A percentile compares a stretch with the other conserved stretches of the same genome.
Evolutionary conservation across 2,329 filamentous ascomycete species (phyloP).

Genomic region (Colletotrichum noveboracense): DNA sequence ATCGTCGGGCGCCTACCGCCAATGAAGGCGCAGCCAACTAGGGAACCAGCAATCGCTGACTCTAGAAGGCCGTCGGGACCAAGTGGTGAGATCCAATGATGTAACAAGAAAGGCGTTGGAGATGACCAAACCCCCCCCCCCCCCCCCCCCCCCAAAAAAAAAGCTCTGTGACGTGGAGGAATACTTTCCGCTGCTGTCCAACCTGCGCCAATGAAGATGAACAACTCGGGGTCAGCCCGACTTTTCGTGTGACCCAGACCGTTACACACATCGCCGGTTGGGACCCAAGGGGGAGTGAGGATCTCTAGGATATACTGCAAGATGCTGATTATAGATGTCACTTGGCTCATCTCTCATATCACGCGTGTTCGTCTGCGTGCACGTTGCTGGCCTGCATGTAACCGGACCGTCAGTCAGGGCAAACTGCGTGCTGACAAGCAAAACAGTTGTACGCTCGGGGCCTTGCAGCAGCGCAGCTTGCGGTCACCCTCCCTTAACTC

Average conservation of each 20-base stretch:
- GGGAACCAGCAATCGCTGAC: not conserved
- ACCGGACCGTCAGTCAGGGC: not conserved
- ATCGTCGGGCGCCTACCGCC: not conserved
- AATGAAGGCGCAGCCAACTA: not conserved
- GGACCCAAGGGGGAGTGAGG: not conserved
- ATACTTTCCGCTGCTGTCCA: not conserved
- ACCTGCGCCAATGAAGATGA: not conserved
- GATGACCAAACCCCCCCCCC: not conserved
- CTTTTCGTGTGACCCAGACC: not conserved
- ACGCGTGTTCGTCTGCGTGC: not conserved
- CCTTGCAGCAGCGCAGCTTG: slow-evolving; percentile 19
- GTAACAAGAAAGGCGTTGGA: not conserved
- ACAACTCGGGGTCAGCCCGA: not conserved
- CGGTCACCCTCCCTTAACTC: not conserved
- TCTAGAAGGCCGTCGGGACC: not conserved
- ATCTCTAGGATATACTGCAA: slow-evolving; percentile 9
- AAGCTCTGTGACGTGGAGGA: not conserved
- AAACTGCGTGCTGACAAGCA: not conserved
- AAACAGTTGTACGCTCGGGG: slow-evolving; percentile 1
- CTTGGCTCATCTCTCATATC: not conserved
- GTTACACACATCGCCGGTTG: slow-evolving; percentile 7
- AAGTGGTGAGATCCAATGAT: not conserved
- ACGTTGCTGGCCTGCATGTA: not conserved
- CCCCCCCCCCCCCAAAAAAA: not conserved
- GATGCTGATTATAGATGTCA: not conserved